Evolutionary conservation across 805 yeast genomes (phyloP), one percentile per base, ranked within the genome.

Genomic region (Pichia rugopelliculosa): DNA sequence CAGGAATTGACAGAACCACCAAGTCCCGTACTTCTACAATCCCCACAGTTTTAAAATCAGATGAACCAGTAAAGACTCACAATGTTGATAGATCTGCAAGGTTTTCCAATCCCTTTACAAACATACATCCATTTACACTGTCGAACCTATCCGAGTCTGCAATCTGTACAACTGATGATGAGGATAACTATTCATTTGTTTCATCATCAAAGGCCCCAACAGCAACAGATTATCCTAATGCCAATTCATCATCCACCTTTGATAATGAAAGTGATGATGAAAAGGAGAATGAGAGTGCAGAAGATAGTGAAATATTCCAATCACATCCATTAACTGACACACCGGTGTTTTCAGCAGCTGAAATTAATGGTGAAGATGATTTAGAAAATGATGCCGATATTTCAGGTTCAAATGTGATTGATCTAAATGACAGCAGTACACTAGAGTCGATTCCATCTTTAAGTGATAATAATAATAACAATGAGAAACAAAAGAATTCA

Each of bases 281-380:
- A 30, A 30, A 30, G 18, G 34, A 30, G 6, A 30, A 18, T 30
- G 34, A 30, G 6, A n/a, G 34, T 17, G 24, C 34, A n/a, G 39
- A 42, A 25, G 21, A 41, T 22, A 20, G 27, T 27, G 41, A 23
- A 21, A 17, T 15, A 20, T 84, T 84, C 65, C 80, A 83, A 59
- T 80, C 77, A 61, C 69, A 89, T 41, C 93, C 93, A 0, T 66
- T 80, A 45, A 80, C 83, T 39, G 93, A 84, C 58, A 84, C 93
- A 0, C 93, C 93, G 0, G 73, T 81, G 1, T 6, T 45, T 51
- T 20, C 61, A 62, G 21, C 66, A 61, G 17, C 33, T 54, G 50
- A 56, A 46, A 6, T 48, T 55, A 17, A 62, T 30, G 64, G 56
- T 18, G 59, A 60, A 9, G 61, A 57, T 15, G 56, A 50, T 2